These are phyloP conservation scores for Quercus phellos DNA, from an alignment of 331 rosid species.

Conservation along the genomic window DNA sequence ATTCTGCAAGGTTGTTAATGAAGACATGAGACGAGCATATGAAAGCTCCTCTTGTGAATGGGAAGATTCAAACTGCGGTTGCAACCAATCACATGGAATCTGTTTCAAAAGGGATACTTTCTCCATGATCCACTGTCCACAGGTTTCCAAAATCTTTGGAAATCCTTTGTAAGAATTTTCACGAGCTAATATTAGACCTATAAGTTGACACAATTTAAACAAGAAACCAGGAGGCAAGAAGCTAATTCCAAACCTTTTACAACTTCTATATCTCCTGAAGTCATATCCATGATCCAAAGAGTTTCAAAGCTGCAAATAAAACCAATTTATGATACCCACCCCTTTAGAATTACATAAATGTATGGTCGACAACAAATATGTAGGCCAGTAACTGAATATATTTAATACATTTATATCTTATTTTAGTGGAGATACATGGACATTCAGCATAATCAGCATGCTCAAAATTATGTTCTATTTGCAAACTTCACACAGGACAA, in stretches of 20 bases:
- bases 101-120: constrained; percentile 54
- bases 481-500: neutral
- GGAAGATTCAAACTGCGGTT: constrained; percentile 32
- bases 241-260: constrained; percentile 49
- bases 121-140: constrained; percentile 43
- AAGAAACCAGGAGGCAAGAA: constrained; percentile 9
- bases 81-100: constrained; percentile 46
- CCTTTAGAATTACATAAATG: neutral
- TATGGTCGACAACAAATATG: neutral
- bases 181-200: constrained; percentile 17
- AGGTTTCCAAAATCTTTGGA: constrained; percentile 51
- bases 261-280: constrained; percentile 50
- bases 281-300: constrained; percentile 67
- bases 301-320: constrained; percentile 56
- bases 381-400: too few species aligned
- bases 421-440: too few species aligned
- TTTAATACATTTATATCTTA: neutral
- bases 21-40: constrained; percentile 59
- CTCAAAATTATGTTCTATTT: too few species aligned
- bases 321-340: constrained; percentile 2
- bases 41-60: constrained; percentile 41
- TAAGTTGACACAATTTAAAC: constrained; percentile 12
- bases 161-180: constrained; percentile 40
- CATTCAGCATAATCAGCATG: too few species aligned
- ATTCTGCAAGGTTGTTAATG: constrained; percentile 51